Evolutionary conservation across 2,329 filamentous ascomycete genomes (phyloP), one percentile per base, ranked within the genome.

Genomic region (Pyricularia grisea): DNA sequence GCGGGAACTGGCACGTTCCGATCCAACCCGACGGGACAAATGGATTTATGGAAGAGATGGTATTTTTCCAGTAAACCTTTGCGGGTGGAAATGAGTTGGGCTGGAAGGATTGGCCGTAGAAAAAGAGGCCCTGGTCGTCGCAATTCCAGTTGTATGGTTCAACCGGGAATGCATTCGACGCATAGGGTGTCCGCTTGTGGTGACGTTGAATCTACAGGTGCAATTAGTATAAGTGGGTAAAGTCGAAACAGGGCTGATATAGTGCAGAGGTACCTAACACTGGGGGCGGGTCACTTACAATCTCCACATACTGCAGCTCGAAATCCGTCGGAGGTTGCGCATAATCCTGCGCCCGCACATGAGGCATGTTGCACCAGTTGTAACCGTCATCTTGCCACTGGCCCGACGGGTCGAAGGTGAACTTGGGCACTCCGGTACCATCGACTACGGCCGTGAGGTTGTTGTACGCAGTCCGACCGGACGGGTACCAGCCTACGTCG

Each of bases 351-450:
- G 77, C 79, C 36, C 91, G 84, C n/a, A 92, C 90, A 79, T 94
- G 92, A 0, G 92, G 92, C 91, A 95, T 95, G 75, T 95, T 94
- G 78, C 92, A 95, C 84, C 85, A 94, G 77, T 94, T 93, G 78
- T 94, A 94, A 1, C 80, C 83, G 6, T 87, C 87, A 77, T 91
- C 90, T 55, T 81, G 73, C 0, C 78, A 75, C 68, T 82, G 79
- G 1, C 79, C 72, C 0, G 90, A 92, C 42, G 85, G 84, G 74
- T 92, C 88, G 79, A 89, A 95, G 23, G 92, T 83, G 76, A 93
- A 94, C 1, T 90, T 91, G 76, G 92, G 89, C 0, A 88, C 84
- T 0, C 90, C 92, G n/a, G 14, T 12, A 2, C 67, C 14, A 9
- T 31, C 23, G 31, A 72, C 69, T 4, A 73, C 73, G 5, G 71